Conservation (phyloP, 345 rosid genomes). For the Streptanthus diversifolius region DNA sequence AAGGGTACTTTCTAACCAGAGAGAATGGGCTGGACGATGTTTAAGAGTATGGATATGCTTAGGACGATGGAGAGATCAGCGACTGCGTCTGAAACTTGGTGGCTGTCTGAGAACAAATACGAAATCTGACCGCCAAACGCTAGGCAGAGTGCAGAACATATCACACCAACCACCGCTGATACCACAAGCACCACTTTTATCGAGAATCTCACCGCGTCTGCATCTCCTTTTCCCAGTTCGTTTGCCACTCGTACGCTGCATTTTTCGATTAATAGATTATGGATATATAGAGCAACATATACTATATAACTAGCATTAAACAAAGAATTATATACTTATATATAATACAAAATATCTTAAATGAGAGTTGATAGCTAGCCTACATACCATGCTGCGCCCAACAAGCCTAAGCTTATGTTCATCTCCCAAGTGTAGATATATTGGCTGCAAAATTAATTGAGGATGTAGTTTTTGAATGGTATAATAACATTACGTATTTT, state of each 20-base stretch:
- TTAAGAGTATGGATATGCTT: constrained; percentile 56
- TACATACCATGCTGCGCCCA: constrained; percentile 51
- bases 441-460: constrained; percentile 35
- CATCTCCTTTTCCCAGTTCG: constrained; percentile 62
- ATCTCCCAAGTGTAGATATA: constrained; percentile 44
- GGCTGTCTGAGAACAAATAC: constrained; percentile 39
- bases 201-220: constrained; percentile 47
- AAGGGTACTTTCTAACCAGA: constrained; percentile 35
- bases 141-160: constrained; percentile 40
- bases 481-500: background rate
- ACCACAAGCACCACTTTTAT: constrained; percentile 42
- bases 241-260: constrained; percentile 61
- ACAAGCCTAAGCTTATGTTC: constrained; percentile 55
- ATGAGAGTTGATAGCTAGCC: background rate
- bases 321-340: background rate
- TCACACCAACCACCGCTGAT: constrained; percentile 40
- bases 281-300: background rate
- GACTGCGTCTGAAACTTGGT: constrained; percentile 42
- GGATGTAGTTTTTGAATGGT: background rate
- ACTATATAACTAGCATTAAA: background rate
- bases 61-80: constrained; percentile 53
- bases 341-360: background rate
- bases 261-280: background rate
- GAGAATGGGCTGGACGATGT: constrained; percentile 62
- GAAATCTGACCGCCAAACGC: constrained; percentile 41